These are phyloP conservation scores for Trypanosoma caninum DNA, from an alignment of 208 protist species.

Conservation along the genomic window DNA sequence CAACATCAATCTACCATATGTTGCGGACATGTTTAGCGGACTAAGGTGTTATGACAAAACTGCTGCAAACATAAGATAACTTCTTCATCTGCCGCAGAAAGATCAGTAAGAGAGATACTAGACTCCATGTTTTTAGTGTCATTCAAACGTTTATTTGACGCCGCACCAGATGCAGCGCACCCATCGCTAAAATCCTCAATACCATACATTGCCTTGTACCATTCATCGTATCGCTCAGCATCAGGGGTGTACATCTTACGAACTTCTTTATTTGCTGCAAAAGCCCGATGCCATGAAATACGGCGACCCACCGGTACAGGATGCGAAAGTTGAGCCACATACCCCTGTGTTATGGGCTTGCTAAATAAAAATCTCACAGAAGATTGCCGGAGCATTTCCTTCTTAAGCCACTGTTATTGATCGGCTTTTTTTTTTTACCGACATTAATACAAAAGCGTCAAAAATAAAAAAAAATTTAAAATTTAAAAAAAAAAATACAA, in stretches of 20 bases:
- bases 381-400: no score
- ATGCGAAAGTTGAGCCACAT: slow-evolving; percentile 56
- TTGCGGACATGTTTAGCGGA: no score
- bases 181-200: slow-evolving; percentile 66
- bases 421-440: no score
- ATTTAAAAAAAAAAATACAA: no score
- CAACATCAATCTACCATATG: slow-evolving; percentile 2
- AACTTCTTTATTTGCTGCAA: slow-evolving; percentile 60
- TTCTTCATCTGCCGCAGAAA: slow-evolving; percentile 42
- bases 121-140: slow-evolving; percentile 46
- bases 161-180: slow-evolving; percentile 54
- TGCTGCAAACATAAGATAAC: slow-evolving; percentile 51
- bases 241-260: slow-evolving; percentile 47
- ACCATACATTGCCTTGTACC: slow-evolving; percentile 75
- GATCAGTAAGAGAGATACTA: slow-evolving; percentile 35
- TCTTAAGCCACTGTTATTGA: no score
- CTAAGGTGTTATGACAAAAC: slow-evolving; percentile 54
- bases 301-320: slow-evolving; percentile 24
- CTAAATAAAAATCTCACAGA: no score
- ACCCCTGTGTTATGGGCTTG: slow-evolving; percentile 78
- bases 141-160: slow-evolving; percentile 49
- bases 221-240: slow-evolving; percentile 66
- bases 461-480: no score
- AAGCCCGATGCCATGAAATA: slow-evolving; percentile 48
- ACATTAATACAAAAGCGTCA: no score